These are phyloP conservation scores for Saccharata proteae DNA, from an alignment of 2,329 filamentous ascomycete species.

Conservation along the genomic window DNA sequence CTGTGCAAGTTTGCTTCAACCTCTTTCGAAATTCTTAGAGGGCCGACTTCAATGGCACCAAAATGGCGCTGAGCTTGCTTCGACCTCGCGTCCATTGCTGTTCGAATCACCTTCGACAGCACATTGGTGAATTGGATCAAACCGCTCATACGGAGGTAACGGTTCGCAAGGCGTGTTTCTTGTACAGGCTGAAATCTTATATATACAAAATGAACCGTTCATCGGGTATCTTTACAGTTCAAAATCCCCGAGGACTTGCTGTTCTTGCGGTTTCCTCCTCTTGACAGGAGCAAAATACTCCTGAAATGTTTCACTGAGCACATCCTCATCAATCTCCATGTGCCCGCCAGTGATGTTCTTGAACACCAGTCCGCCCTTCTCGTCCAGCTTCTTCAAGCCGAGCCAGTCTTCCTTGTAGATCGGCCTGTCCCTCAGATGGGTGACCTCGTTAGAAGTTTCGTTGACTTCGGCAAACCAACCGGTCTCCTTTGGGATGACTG, in stretches of 20 bases:
- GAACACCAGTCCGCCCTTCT: constrained; percentile 68
- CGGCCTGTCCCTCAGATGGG: constrained; percentile 52
- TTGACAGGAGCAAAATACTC: constrained; percentile 48
- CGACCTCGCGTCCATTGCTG: too few relatives aligned
- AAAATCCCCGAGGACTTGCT: constrained; percentile 3
- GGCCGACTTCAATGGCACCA: too few relatives aligned
- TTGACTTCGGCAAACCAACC: constrained; percentile 87
- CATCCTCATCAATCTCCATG: constrained; percentile 62
- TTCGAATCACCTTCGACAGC: too few relatives aligned
- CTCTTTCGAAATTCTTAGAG: too few relatives aligned
- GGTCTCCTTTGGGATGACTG: constrained; percentile 80
- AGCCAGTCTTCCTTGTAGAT: constrained; percentile 92
- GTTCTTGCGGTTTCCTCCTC: constrained; percentile 4
- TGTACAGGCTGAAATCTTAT: too few relatives aligned
- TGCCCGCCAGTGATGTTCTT: constrained; percentile 62
- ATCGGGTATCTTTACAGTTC: too few relatives aligned
- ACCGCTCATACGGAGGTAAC: too few relatives aligned
- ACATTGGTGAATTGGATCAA: too few relatives aligned
- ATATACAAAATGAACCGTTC: too few relatives aligned
- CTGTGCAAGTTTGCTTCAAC: too few relatives aligned
- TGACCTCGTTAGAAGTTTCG: constrained; percentile 47
- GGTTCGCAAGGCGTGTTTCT: too few relatives aligned
- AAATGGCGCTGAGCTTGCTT: too few relatives aligned
- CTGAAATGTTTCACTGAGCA: constrained; percentile 53
- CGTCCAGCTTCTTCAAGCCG: constrained; percentile 66